Evolutionary conservation across 108 stramenopile genomes (phyloP).

Genomic region (Cyclostephanos tholiformis): DNA sequence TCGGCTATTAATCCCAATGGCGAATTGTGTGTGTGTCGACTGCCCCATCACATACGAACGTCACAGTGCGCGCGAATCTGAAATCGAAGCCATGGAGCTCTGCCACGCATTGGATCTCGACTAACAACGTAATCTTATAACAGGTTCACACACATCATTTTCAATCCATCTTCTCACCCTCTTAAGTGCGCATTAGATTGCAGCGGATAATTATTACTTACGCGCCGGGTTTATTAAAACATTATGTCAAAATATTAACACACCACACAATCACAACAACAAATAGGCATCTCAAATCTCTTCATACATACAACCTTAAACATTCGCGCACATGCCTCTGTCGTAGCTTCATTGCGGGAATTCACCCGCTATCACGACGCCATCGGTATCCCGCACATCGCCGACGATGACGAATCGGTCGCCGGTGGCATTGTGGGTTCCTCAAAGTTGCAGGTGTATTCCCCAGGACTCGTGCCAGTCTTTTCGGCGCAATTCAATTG

Average conservation of each 20-base stretch:
- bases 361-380: background rate
- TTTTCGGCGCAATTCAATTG: conserved; percentile 24
- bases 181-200: too few relatives aligned
- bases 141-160: too few relatives aligned
- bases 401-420: background rate
- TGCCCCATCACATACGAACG: conserved; percentile 81
- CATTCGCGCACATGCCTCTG: too few relatives aligned
- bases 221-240: too few relatives aligned
- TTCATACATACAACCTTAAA: too few relatives aligned
- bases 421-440: conserved; percentile 7
- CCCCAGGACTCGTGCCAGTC: conserved; percentile 17
- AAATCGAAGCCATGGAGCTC: conserved; percentile 66
- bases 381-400: conserved; percentile 26
- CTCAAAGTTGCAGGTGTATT: conserved; percentile 43
- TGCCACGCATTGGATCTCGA: conserved; percentile 45
- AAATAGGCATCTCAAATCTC: background rate
- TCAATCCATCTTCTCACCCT: too few relatives aligned
- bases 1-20: conserved; percentile 63
- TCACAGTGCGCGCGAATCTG: conserved; percentile 66
- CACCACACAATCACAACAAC: too few relatives aligned
- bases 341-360: too few relatives aligned
- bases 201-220: too few relatives aligned
- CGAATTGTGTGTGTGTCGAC: conserved; percentile 86
- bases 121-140: background rate
- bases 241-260: too few relatives aligned